These are phyloP conservation scores for Chaetomiaceae sp. DNA, from an alignment of 2,329 filamentous ascomycete species.

Conservation along the genomic window DNA sequence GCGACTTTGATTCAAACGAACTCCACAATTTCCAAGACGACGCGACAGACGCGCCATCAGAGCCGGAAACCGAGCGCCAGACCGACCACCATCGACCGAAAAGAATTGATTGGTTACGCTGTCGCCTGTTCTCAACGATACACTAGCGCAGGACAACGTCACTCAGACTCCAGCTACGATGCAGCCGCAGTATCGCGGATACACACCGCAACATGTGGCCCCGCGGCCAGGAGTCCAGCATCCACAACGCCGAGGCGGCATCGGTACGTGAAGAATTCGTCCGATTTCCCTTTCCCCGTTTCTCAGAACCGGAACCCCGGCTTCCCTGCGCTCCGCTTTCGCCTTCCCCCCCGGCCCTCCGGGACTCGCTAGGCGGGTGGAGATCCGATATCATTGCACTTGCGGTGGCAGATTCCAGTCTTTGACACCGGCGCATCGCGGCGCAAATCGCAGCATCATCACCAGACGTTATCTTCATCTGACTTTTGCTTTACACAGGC, in stretches of 20 bases:
- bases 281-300: background rate
- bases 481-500: slow-evolving; percentile 33
- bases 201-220: slow-evolving; percentile 23
- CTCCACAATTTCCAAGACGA: slow-evolving; percentile 22
- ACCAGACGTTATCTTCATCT: background rate
- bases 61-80: background rate
- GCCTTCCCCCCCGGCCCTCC: slow-evolving; percentile 8
- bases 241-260: slow-evolving; percentile 28
- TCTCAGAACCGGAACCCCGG: background rate
- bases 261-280: slow-evolving; percentile 23
- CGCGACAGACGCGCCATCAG: slow-evolving; percentile 27
- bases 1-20: slow-evolving; percentile 1
- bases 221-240: slow-evolving; percentile 23
- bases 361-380: slow-evolving; percentile 1
- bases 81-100: slow-evolving; percentile 6
- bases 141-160: background rate
- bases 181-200: slow-evolving; percentile 27
- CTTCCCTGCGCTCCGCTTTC: slow-evolving; percentile 13
- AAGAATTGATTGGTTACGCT: background rate
- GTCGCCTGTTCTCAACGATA: background rate
- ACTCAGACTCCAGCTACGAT: slow-evolving; percentile 12
- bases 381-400: slow-evolving; percentile 10
- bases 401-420: background rate
- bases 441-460: background rate
- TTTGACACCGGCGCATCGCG: slow-evolving; percentile 3